These are phyloP conservation scores for Cytospora piceae DNA, from an alignment of 2,329 filamentous ascomycete species.

Conservation along the genomic window DNA sequence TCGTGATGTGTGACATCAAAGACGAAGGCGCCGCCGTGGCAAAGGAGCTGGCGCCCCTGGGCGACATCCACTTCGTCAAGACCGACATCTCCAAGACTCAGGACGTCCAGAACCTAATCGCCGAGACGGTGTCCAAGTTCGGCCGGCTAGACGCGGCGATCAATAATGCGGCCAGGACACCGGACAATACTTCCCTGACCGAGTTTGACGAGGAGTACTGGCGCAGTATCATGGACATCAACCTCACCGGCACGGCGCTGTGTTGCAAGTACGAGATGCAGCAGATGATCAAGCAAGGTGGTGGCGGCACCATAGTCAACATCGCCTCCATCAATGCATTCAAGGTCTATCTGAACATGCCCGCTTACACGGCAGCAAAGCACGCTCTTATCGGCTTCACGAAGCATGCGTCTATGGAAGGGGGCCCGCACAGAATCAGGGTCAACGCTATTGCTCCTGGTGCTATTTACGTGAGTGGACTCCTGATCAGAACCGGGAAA, in stretches of 20 bases:
- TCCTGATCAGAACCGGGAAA: not conserved
- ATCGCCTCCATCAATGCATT: not conserved
- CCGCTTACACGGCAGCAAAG: constrained; percentile 2
- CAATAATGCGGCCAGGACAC: constrained; percentile 3
- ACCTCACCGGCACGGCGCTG: constrained; percentile 2
- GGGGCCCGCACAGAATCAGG: not conserved
- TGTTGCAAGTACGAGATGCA: constrained; percentile 6
- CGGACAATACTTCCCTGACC: not conserved
- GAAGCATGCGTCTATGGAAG: not conserved
- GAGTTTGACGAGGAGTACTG: constrained; percentile 9
- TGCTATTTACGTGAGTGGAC: not conserved
- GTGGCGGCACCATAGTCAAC: constrained; percentile 7
- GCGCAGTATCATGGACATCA: constrained; percentile 3
- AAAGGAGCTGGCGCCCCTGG: not conserved
- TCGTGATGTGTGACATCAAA: constrained; percentile 41
- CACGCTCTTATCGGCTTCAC: constrained; percentile 1
- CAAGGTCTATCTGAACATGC: not conserved
- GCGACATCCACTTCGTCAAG: constrained; percentile 1
- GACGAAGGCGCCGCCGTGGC: not conserved
- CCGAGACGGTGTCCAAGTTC: not conserved
- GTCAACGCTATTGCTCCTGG: constrained; percentile 1
- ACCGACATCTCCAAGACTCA: not conserved
- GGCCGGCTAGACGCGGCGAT: not conserved
- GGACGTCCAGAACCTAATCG: not conserved
- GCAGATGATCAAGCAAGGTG: not conserved